phyloP scores from a whole-genome alignment of 2,329 filamentous ascomycete genomes.

The Penicillium sclerotigenum region DNA sequence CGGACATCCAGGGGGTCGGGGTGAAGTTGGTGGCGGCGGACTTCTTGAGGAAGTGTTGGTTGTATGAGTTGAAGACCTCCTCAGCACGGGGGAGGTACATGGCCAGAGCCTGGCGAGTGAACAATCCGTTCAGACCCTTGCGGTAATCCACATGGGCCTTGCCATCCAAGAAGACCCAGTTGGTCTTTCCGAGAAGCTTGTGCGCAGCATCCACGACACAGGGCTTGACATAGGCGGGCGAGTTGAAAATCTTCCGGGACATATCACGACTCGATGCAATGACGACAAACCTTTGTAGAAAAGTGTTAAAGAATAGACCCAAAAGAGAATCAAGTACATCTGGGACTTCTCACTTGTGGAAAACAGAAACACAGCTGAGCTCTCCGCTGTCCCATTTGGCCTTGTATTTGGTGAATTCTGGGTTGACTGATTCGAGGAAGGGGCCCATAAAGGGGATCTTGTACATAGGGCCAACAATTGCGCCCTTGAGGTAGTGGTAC shows the following conservation, averaged over 20 bases:
- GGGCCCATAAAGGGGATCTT: conserved; percentile 91
- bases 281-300: conserved; percentile 77
- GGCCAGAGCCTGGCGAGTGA: conserved; percentile 85
- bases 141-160: conserved; percentile 94
- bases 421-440: conserved; percentile 87
- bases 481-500: conserved; percentile 72
- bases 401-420: conserved; percentile 86
- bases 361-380: conserved; percentile 95
- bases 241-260: conserved; percentile 95
- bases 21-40: conserved; percentile 69
- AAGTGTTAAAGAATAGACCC: conserved; percentile 1
- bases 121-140: conserved; percentile 91
- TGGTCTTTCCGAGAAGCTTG: conserved; percentile 86
- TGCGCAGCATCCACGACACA: conserved; percentile 92
- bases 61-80: conserved; percentile 85
- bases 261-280: conserved; percentile 94
- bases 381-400: conserved; percentile 89
- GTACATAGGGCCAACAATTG: conserved; percentile 69
- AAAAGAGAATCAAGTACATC: background rate
- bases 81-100: conserved; percentile 89
- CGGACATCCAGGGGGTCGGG: conserved; percentile 81
- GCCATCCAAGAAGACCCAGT: conserved; percentile 97
- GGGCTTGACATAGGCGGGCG: conserved; percentile 85
- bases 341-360: conserved; percentile 76
- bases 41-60: conserved; percentile 71